phyloP scores from a whole-genome alignment of 2,329 filamentous ascomycete species.

The Fusarium brevicatenulatum region DNA sequence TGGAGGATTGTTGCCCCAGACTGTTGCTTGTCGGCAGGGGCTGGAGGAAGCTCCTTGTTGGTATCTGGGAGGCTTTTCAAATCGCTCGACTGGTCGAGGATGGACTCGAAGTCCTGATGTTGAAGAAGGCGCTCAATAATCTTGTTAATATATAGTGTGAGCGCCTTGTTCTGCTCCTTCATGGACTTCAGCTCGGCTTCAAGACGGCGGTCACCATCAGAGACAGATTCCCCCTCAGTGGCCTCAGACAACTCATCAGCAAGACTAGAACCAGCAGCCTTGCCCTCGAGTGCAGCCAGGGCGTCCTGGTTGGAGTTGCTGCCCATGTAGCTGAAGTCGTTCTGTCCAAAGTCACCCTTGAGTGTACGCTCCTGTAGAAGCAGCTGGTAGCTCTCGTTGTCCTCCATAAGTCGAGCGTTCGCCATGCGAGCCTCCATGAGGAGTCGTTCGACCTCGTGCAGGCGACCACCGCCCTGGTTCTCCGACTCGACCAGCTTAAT shows the following conservation, averaged over 20 bases:
- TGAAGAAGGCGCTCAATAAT: conserved; percentile 96
- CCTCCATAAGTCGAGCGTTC: conserved; percentile 95
- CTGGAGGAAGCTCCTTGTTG: conserved; percentile 87
- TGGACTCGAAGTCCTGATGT: conserved; percentile 94
- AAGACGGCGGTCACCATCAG: conserved; percentile 70
- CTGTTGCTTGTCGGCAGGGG: conserved; percentile 56
- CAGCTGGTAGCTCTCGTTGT: conserved; percentile 98
- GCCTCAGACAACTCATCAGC: conserved; percentile 88
- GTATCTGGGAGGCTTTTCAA: conserved; percentile 58
- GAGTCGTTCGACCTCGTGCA: conserved; percentile 90
- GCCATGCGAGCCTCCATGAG: conserved; percentile 94
- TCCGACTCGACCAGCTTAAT: conserved; percentile 96
- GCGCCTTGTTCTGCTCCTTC: conserved; percentile 95
- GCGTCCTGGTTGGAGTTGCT: conserved; percentile 70
- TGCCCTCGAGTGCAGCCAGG: conserved; percentile 71
- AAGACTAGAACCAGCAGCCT: conserved; percentile 65
- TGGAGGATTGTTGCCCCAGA: conserved; percentile 62
- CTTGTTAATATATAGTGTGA: conserved; percentile 98
- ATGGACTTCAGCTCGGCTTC: conserved; percentile 82
- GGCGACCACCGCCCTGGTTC: conserved; percentile 86
- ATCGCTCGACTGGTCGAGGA: conserved; percentile 82
- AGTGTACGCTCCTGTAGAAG: conserved; percentile 94
- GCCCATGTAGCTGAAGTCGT: conserved; percentile 78
- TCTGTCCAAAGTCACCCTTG: conserved; percentile 89
- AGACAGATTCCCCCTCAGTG: conserved; percentile 65